Evolutionary conservation across 805 yeast genomes (phyloP), one percentile per base, ranked within the genome.

Genomic region (Saturnispora sekii): DNA sequence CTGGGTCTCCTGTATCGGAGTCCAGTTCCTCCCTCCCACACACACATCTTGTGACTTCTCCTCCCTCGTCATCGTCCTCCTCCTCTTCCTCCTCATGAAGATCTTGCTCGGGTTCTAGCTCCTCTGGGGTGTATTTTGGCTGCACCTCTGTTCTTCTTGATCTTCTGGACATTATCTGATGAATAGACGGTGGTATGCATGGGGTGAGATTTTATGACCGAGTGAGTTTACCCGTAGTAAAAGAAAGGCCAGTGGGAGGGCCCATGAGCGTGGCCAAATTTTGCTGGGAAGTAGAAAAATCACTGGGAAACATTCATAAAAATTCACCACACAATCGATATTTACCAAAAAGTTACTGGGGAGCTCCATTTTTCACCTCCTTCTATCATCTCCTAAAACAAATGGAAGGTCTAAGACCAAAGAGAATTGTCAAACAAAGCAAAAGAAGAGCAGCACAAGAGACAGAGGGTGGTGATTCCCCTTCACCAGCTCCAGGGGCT

Each of bases 21-120:
- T 62, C 67, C 32, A 43, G 38, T 48, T 74, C 79, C 38, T 69
- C 69, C 51, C 69, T 66, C 10, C 78, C 77, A 56, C 77, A 79
- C 14, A 74, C 63, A 56, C 81, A 76, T 41, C 81, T 60, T 2
- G 81, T 75, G 35, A 74, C 65, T 48, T 75, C 81, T 26, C 66
- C 69, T 3, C 49, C 43, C 5, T 55, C 54, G 10, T 47, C 58
- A 10, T 51, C 51, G 3, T 49, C 37, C 3, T 33, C 44, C 15
- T 29, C 38, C 10, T 35, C 47, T n/a, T 29, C 44, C 10, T 40
- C 44, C 36, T 15, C 28, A 12, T 21, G 16, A 38, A 36, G 15
- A n/a, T 12, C 9, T 17, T 10, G 14, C 11, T 48, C 53, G 11
- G 45, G 21, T 10, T 53, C 52, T 15, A 33, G 51, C 3, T 50